These are phyloP conservation scores for Boletus patriciae DNA, from an alignment of 768 basidiomycete species.

Conservation along the genomic window DNA sequence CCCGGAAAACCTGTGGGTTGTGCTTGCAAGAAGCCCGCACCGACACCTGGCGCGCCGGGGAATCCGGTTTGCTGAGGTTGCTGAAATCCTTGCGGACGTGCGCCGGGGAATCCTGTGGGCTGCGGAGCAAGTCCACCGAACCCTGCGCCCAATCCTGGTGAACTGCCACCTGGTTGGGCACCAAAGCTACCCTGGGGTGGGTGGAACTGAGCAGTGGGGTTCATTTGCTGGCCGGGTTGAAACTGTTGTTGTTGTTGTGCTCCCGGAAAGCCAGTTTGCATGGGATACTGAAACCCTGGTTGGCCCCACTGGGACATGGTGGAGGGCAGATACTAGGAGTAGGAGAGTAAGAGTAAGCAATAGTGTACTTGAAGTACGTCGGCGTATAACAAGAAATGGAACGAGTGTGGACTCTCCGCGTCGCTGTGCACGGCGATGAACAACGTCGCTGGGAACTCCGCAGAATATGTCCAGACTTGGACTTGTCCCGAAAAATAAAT, in stretches of 20 bases:
- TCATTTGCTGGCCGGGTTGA: slow-evolving; percentile 35
- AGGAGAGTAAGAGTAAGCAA: background rate
- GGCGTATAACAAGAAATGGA: background rate
- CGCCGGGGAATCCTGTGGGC: slow-evolving; percentile 53
- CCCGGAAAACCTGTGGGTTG: too few relatives aligned
- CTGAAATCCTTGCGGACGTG: slow-evolving; percentile 41
- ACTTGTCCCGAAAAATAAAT: slow-evolving; percentile 2
- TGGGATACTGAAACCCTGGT: slow-evolving; percentile 68
- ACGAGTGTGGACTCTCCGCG: background rate
- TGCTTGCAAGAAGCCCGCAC: too few relatives aligned
- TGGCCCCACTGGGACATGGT: slow-evolving; percentile 81
- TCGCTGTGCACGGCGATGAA: slow-evolving; percentile 1
- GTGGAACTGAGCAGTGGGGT: slow-evolving; percentile 39
- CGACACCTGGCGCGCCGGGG: too few relatives aligned
- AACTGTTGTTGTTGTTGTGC: slow-evolving; percentile 50
- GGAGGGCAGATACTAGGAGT: background rate
- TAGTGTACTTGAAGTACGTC: background rate
- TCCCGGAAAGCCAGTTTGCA: slow-evolving; percentile 65
- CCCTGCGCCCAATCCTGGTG: slow-evolving; percentile 33
- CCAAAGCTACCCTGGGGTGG: slow-evolving; percentile 40
- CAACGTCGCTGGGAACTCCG: background rate
- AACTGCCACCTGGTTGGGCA: slow-evolving; percentile 25
- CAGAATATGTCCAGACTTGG: slow-evolving; percentile 5
- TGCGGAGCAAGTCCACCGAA: slow-evolving; percentile 54
- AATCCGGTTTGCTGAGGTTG: slow-evolving; percentile 48